Conservation (phyloP, 805 yeast genomes). For the Saturnispora serradocipensis region DNA sequence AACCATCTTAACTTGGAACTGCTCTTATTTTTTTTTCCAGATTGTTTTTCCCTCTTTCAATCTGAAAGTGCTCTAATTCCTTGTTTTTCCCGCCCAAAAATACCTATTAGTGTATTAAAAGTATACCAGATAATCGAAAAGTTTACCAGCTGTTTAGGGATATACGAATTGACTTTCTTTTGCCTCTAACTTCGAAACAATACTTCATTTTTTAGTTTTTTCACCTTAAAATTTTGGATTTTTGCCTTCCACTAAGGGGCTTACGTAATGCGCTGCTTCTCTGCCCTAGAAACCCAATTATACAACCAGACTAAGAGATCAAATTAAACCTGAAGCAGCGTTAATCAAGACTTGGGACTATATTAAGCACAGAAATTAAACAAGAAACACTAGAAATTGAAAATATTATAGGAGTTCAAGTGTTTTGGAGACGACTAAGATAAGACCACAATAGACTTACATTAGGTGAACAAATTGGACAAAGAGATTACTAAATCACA, state of each 20-base stretch:
- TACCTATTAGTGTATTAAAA: neutral
- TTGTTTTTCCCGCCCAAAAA: neutral
- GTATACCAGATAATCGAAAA: neutral
- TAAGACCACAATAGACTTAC: too few relatives aligned
- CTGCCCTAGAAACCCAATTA: neutral
- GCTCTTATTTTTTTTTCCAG: neutral
- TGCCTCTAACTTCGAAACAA: neutral
- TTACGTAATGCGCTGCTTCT: neutral
- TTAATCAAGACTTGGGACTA: too few relatives aligned
- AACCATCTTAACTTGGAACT: neutral
- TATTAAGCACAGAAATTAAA: neutral
- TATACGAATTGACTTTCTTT: neutral
- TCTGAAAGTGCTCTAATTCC: neutral
- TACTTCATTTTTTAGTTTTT: too few relatives aligned
- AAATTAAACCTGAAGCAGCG: neutral
- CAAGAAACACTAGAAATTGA: neutral
- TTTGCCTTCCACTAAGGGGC: neutral
- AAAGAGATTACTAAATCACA: neutral
- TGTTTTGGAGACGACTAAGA: neutral
- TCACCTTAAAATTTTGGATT: neutral
- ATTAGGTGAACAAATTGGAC: neutral
- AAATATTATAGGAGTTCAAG: neutral
- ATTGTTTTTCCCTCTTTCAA: neutral
- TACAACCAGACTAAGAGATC: neutral
- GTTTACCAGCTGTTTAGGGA: neutral